phyloP scores from a whole-genome alignment of 305 asterid species.

The Petunia hybrid region DNA sequence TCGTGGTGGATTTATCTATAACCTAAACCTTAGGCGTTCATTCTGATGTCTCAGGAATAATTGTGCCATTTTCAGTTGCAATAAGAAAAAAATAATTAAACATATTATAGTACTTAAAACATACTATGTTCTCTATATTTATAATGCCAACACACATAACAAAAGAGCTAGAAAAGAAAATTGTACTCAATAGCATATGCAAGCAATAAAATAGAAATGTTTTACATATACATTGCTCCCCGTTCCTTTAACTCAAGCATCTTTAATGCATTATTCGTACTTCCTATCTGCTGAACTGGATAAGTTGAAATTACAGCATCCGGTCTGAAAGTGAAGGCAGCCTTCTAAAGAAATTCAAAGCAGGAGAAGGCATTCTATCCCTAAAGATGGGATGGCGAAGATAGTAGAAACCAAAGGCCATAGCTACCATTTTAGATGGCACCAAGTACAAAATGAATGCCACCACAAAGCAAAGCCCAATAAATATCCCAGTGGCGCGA shows the following conservation, averaged over 20 bases:
- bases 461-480: constrained; percentile 67
- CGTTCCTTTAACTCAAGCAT: not conserved
- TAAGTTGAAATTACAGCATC: constrained; percentile 51
- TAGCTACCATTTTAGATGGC: constrained; percentile 82
- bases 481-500: constrained; percentile 89
- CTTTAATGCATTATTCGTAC: not conserved
- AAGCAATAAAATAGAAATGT: not conserved
- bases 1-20: no score
- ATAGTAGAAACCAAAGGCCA: constrained; percentile 86
- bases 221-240: not conserved
- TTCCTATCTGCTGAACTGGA: not conserved
- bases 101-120: no score
- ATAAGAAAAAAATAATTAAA: no score
- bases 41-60: no score
- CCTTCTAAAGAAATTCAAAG: constrained; percentile 78
- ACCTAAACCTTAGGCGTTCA: no score
- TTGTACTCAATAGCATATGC: not conserved
- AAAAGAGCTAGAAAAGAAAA: not conserved
- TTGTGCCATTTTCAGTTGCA: no score
- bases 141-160: not conserved
- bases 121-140: no score
- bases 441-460: constrained; percentile 68
- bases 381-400: constrained; percentile 87
- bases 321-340: constrained; percentile 84
- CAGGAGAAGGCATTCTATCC: constrained; percentile 89